Conservation (phyloP, 1,284 basidiomycete genomes). For the Sutorius eximius region DNA sequence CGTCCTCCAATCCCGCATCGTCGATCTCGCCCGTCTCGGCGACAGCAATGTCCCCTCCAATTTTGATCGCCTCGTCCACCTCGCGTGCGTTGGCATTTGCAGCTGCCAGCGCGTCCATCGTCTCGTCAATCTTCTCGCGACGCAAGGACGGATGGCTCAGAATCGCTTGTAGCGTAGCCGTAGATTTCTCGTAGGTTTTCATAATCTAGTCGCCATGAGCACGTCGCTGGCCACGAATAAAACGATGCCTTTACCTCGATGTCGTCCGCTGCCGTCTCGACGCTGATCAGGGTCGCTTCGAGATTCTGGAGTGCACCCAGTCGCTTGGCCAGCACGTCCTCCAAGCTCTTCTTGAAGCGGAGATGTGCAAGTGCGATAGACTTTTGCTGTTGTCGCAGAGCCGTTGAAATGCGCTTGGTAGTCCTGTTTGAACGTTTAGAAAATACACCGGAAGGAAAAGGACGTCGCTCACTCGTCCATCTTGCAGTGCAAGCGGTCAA, state of each 20-base stretch:
- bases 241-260: constrained; percentile 60
- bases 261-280: constrained; percentile 87
- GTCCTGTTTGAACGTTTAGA: constrained; percentile 45
- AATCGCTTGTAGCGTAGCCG: constrained; percentile 71
- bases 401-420: constrained; percentile 61
- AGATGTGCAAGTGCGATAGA: constrained; percentile 73
- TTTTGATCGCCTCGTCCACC: constrained; percentile 74
- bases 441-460: neutral
- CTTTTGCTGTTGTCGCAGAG: constrained; percentile 71
- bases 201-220: constrained; percentile 62
- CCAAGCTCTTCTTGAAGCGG: constrained; percentile 76
- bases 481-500: constrained; percentile 63
- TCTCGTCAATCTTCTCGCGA: constrained; percentile 76
- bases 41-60: constrained; percentile 62
- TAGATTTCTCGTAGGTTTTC: constrained; percentile 81
- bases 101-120: constrained; percentile 84
- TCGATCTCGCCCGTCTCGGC: constrained; percentile 54
- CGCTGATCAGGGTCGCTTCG: constrained; percentile 72
- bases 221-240: neutral
- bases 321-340: constrained; percentile 77
- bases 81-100: constrained; percentile 81
- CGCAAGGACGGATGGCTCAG: constrained; percentile 80
- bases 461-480: constrained; percentile 58
- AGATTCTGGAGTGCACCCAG: constrained; percentile 74
- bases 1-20: constrained; percentile 62